Base-by-base conservation (phyloP, 1,284 basidiomycete species). In the Cryptococcus amylolentus region DNA sequence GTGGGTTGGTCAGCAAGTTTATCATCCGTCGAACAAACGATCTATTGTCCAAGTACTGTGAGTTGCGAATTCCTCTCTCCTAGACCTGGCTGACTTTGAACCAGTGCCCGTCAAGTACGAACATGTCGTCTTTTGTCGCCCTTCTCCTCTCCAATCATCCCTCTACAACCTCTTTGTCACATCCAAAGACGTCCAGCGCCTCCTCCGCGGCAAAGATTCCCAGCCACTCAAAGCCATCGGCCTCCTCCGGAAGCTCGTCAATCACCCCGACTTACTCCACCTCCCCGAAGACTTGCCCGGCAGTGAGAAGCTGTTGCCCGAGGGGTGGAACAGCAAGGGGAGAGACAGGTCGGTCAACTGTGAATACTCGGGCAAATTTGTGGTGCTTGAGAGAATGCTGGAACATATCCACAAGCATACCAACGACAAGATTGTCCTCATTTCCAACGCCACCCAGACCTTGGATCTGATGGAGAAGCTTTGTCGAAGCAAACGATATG, bases 31-130 rank as follows among this genome's bases (percentile, higher is more conserved):
- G 95, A 49, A 98, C 96, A 16, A 99, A 99, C 71, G 96, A 98
- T 71, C 79, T 99, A 20, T 82, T 98, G 23, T 96, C 93, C 37
- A 99, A 99, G 79, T 99, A 98, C 71, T 76, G 93, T 94, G 60
- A 63, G 91, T 35, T 35, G 31, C 31, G 10, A 6, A 35, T 35
- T 10, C 31, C 31, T 35, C 6, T 20, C 14, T 18, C 18, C 8
- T 10, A 7, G 18, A 8, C 18, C 20, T 20, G 26, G 14, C 48
- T 43, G 46, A 68, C 50, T 40, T 6, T 28, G 44, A 18, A 14
- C 1, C 65, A 96, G 93, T 99, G 44, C 95, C 95, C 4, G 91
- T 98, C 79, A 99, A 99, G 76, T 97, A 98, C 80, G 95, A 98
- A 77, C 93, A 98, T 62, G 96, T 98, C 63, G 96, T 99, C 1